phyloP scores from a whole-genome alignment of 192 early-diverging fungal species.

The Backusella sp. region DNA sequence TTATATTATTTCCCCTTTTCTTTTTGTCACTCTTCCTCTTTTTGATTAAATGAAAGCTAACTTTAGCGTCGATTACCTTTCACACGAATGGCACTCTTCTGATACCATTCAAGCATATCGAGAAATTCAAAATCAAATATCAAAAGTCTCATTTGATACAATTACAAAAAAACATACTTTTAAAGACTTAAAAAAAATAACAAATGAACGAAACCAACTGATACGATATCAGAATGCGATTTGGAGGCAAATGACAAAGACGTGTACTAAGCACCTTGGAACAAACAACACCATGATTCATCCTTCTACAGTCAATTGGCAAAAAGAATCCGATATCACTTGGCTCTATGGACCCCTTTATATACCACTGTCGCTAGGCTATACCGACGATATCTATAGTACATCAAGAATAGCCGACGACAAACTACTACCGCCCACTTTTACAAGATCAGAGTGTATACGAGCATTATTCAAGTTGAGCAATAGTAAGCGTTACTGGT shows the following conservation, averaged over 20 bases:
- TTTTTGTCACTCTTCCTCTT: not conserved
- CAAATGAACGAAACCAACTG: slow-evolving; percentile 22
- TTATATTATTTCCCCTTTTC: not conserved
- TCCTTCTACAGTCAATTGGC: slow-evolving; percentile 40
- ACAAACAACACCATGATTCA: slow-evolving; percentile 11
- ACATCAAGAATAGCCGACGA: not conserved
- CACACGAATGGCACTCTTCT: slow-evolving; percentile 24
- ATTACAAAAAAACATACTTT: not conserved
- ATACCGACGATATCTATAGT: not conserved
- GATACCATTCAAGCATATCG: slow-evolving; percentile 25
- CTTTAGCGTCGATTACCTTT: slow-evolving; percentile 30
- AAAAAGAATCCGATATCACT: slow-evolving; percentile 42
- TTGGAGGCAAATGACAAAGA: slow-evolving; percentile 40
- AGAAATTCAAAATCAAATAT: slow-evolving; percentile 14
- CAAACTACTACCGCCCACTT: not conserved
- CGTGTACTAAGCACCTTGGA: slow-evolving; percentile 18
- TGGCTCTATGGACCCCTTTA: slow-evolving; percentile 32
- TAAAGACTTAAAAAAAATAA: slow-evolving; percentile 9
- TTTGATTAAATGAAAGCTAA: slow-evolving; percentile 18
- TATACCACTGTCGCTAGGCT: not conserved
- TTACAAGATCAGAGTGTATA: not conserved
- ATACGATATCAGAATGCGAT: slow-evolving; percentile 38
- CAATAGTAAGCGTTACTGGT: slow-evolving; percentile 1
- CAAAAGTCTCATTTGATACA: slow-evolving; percentile 1
- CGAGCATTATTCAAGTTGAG: not conserved